Percentiles rank a stretch among this genome's conserved stretches.
phyloP scores from a whole-genome alignment of 2,329 filamentous ascomycete species.

The Ascomycota sp. region DNA sequence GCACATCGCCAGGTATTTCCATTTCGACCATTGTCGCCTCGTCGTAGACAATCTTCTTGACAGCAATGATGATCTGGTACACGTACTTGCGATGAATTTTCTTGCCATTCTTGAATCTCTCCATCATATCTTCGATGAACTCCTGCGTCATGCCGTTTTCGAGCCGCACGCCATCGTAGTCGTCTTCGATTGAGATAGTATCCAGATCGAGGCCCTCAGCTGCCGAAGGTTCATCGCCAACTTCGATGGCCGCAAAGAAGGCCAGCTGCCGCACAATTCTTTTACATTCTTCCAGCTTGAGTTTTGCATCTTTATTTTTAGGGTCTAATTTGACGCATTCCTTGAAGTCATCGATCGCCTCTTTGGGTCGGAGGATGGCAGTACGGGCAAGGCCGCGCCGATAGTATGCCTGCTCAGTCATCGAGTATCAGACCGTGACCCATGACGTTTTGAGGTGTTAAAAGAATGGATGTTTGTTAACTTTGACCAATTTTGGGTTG shows the following conservation, averaged over 20 bases:
- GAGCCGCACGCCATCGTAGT: conserved; percentile 66
- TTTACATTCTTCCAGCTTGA: conserved; percentile 81
- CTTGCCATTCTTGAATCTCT: conserved; percentile 89
- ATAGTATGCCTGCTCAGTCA: conserved; percentile 54
- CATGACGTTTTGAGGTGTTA: background rate
- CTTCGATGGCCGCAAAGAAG: conserved; percentile 86
- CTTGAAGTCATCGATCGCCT: conserved; percentile 81
- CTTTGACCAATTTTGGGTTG: conserved; percentile 74
- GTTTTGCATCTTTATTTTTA: conserved; percentile 67
- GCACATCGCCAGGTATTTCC: conserved; percentile 51
- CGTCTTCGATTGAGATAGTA: conserved; percentile 56
- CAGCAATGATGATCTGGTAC: conserved; percentile 81
- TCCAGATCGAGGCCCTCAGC: conserved; percentile 78
- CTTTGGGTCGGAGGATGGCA: conserved; percentile 70
- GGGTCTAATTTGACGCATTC: conserved; percentile 74
- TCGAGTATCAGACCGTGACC: background rate
- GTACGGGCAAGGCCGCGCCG: conserved; percentile 77
- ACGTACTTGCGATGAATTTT: conserved; percentile 90
- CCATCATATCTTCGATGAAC: conserved; percentile 92
- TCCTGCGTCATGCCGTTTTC: conserved; percentile 77
- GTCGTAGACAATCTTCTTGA: conserved; percentile 72
- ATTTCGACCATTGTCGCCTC: conserved; percentile 96
- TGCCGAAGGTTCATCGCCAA: conserved; percentile 77
- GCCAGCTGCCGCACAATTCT: conserved; percentile 81
- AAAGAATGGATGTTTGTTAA: conserved; percentile 14